A percentile compares a stretch with the other conserved stretches of the same genome.
Evolutionary conservation across 805 yeast genomes (phyloP).

Genomic region (Candida adriatica): DNA sequence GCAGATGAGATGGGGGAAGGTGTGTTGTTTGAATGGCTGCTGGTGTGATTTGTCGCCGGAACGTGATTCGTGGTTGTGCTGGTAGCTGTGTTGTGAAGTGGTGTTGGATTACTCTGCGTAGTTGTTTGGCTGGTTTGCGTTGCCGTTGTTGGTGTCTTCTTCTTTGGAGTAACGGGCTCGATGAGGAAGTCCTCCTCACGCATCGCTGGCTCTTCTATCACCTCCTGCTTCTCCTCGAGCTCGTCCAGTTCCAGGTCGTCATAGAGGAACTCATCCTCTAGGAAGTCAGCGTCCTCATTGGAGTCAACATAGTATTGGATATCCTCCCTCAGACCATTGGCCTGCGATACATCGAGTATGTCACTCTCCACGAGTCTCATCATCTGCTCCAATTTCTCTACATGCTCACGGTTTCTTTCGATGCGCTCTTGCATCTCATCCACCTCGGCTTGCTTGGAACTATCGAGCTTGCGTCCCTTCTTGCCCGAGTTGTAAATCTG

Average conservation of each 20-base stretch:
- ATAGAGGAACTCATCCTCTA: constrained; percentile 89
- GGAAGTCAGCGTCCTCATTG: constrained; percentile 87
- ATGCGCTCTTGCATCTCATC: constrained; percentile 55
- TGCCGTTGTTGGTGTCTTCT: constrained; percentile 1
- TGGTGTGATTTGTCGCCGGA: neutral
- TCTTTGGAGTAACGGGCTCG: constrained; percentile 12
- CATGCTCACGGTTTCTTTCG: constrained; percentile 76
- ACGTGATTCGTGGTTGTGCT: too few species aligned
- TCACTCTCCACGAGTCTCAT: constrained; percentile 75
- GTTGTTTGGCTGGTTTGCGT: neutral
- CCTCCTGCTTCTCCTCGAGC: constrained; percentile 45
- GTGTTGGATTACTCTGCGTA: constrained; percentile 1
- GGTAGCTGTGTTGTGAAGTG: neutral
- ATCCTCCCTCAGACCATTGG: constrained; percentile 78
- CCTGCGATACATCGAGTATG: constrained; percentile 67
- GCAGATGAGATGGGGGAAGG: constrained; percentile 10
- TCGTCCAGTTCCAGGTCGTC: constrained; percentile 75
- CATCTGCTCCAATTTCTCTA: constrained; percentile 68
- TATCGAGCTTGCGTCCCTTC: constrained; percentile 45
- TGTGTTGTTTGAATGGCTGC: neutral
- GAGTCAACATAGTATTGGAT: constrained; percentile 90
- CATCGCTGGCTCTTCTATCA: constrained; percentile 34
- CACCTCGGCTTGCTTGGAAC: constrained; percentile 47
- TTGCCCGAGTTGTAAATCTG: constrained; percentile 42
- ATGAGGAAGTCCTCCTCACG: constrained; percentile 11